A percentile compares a stretch with the other conserved stretches of the same genome.
phyloP scores from a whole-genome alignment of 2,329 filamentous ascomycete species.

The Xylaria sp. region DNA sequence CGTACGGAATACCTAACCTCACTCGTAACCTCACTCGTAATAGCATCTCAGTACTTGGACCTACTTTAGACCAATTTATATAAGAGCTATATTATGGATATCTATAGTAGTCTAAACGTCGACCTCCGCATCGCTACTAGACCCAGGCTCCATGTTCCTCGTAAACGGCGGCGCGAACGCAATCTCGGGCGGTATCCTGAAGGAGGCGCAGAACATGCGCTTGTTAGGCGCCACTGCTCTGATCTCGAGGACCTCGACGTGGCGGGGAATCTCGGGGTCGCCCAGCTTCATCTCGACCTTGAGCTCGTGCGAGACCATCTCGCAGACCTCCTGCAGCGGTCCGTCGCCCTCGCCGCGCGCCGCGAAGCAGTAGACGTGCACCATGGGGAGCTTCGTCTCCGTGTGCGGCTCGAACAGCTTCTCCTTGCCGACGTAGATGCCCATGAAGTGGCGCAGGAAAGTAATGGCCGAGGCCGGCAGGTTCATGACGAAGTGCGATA shows the following conservation, averaged over 20 bases:
- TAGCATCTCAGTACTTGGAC: too few species aligned
- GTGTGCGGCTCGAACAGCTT: slow-evolving; percentile 58
- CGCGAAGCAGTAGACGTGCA: slow-evolving; percentile 94
- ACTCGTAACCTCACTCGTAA: too few species aligned
- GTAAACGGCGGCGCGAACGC: slow-evolving; percentile 59
- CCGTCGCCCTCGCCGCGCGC: slow-evolving; percentile 72
- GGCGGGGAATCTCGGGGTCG: slow-evolving; percentile 42
- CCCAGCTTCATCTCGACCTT: slow-evolving; percentile 52
- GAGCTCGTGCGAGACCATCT: slow-evolving; percentile 58
- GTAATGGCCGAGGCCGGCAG: slow-evolving; percentile 83
- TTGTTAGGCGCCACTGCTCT: slow-evolving; percentile 89
- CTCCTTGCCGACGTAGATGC: slow-evolving; percentile 71
- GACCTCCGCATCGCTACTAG: too few species aligned
- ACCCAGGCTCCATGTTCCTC: neutral
- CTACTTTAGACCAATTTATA: too few species aligned
- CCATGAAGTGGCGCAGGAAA: slow-evolving; percentile 71
- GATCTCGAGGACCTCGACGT: slow-evolving; percentile 61
- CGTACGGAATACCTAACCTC: too few species aligned
- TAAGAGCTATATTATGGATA: too few species aligned
- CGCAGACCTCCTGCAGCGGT: slow-evolving; percentile 58
- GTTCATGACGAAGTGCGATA: slow-evolving; percentile 98
- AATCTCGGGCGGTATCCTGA: slow-evolving; percentile 75
- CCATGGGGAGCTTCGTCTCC: slow-evolving; percentile 61
- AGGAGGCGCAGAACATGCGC: slow-evolving; percentile 93
- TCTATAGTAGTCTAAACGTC: too few species aligned